phyloP scores from a whole-genome alignment of 306 rosid genomes.

The Vachellia collinsii region DNA sequence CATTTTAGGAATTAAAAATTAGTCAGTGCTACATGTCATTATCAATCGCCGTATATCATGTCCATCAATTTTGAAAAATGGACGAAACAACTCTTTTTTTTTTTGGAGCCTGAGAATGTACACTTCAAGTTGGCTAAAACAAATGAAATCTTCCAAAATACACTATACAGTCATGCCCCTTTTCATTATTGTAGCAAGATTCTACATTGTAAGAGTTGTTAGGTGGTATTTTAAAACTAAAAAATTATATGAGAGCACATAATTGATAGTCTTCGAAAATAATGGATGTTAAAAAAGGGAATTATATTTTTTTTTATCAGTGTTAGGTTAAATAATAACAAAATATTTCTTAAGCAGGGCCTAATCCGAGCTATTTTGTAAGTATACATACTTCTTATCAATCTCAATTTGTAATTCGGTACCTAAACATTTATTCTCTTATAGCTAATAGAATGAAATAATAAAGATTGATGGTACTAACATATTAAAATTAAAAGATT shows the following conservation, averaged over 20 bases:
- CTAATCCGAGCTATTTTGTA: not conserved
- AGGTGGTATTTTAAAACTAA: not conserved
- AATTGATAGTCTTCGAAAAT: not conserved
- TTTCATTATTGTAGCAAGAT: not conserved
- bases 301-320: not conserved
- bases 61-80: not conserved
- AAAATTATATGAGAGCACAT: not conserved
- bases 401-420: no score
- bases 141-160: not conserved
- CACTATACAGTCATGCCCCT: not conserved
- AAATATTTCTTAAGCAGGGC: not conserved
- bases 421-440: no score
- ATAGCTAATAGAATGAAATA: no score
- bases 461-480: no score
- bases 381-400: no score
- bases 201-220: not conserved
- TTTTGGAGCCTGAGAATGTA: not conserved
- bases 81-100: not conserved
- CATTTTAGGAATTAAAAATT: not conserved
- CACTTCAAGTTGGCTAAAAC: not conserved
- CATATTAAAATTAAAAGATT: no score
- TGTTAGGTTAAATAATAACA: not conserved
- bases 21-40: not conserved
- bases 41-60: not conserved
- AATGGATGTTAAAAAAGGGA: not conserved